These are phyloP conservation scores for Pseudomassariella vexata DNA, from an alignment of 2,329 filamentous ascomycete genomes.

Conservation along the genomic window DNA sequence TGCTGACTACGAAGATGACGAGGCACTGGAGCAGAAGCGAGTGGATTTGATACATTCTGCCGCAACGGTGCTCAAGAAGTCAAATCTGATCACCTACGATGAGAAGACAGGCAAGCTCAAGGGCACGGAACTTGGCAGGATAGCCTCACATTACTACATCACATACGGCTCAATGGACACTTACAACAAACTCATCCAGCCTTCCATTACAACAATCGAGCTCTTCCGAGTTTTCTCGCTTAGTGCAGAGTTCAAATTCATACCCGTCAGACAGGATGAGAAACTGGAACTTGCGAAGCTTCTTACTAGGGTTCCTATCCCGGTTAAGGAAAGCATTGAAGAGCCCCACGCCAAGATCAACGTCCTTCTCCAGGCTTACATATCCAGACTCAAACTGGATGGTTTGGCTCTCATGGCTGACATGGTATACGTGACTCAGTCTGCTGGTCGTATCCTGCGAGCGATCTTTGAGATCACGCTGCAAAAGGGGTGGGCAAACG, in stretches of 20 bases:
- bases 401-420: constrained; percentile 96
- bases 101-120: constrained; percentile 86
- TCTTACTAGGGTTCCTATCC: constrained; percentile 82
- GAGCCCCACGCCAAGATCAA: constrained; percentile 98
- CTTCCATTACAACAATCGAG: constrained; percentile 88
- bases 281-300: constrained; percentile 94
- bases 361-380: constrained; percentile 91
- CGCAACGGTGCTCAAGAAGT: constrained; percentile 78
- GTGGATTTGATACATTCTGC: constrained; percentile 97
- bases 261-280: constrained; percentile 94
- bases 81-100: constrained; percentile 89
- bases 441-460: constrained; percentile 88
- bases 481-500: constrained; percentile 92
- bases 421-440: constrained; percentile 97
- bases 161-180: constrained; percentile 94
- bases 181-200: constrained; percentile 92
- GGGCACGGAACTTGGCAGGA: constrained; percentile 87
- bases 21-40: constrained; percentile 86
- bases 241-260: constrained; percentile 98
- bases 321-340: constrained; percentile 95
- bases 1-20: constrained; percentile 90
- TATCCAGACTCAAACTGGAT: constrained; percentile 88
- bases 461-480: constrained; percentile 97
- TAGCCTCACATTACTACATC: constrained; percentile 98
- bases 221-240: constrained; percentile 94